Evolutionary conservation across 805 yeast species (phyloP).

Genomic region (Candida koratica): DNA sequence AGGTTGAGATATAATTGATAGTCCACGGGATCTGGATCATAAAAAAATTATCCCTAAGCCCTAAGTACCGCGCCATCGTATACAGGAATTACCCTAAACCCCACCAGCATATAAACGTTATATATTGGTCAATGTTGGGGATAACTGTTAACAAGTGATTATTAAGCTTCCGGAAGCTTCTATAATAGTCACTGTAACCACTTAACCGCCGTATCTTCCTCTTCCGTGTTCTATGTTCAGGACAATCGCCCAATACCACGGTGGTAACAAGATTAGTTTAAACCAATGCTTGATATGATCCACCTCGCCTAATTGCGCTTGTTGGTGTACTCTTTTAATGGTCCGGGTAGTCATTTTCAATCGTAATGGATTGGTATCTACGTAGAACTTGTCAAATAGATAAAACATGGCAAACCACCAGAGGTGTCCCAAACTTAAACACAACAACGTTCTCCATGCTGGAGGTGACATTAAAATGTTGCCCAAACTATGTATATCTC

Average conservation of each 20-base stretch:
- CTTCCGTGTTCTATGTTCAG: slow-evolving; percentile 14
- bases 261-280: slow-evolving; percentile 23
- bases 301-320: slow-evolving; percentile 2
- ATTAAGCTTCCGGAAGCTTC: too few species aligned
- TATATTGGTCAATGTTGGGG: too few species aligned
- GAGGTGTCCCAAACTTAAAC: slow-evolving; percentile 23
- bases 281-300: slow-evolving; percentile 14
- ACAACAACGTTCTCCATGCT: slow-evolving; percentile 16
- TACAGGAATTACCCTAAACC: too few species aligned
- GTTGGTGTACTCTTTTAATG: slow-evolving; percentile 12
- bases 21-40: too few species aligned
- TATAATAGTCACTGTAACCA: too few species aligned
- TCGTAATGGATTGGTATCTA: slow-evolving; percentile 18
- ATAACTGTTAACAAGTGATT: too few species aligned
- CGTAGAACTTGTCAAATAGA: slow-evolving; percentile 11
- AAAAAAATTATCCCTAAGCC: too few species aligned
- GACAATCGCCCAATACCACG: slow-evolving; percentile 31
- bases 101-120: too few species aligned
- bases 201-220: slow-evolving; percentile 5
- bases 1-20: too few species aligned
- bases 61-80: too few species aligned
- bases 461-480: slow-evolving; percentile 11
- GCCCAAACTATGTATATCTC: slow-evolving; percentile 8
- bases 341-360: slow-evolving; percentile 14
- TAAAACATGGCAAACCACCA: slow-evolving; percentile 30